Evolutionary conservation across 169 alveolate species (phyloP).

Genomic region (Plasmodium billcollinsi): DNA sequence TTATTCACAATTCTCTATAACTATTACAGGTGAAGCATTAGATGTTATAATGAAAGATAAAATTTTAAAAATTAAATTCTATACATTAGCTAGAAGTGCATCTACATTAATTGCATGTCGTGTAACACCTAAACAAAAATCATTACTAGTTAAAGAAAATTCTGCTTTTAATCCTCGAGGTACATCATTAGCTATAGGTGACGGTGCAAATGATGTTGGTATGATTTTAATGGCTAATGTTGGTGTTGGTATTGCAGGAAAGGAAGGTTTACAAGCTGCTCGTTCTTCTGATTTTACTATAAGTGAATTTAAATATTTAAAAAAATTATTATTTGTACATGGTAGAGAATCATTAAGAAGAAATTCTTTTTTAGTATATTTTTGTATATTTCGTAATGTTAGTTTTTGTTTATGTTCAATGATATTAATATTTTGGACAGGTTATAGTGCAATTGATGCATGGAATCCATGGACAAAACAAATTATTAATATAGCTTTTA

Average conservation of each 20-base stretch:
- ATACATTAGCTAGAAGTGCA: constrained; percentile 84
- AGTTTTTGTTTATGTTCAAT: constrained; percentile 81
- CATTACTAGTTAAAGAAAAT: constrained; percentile 94
- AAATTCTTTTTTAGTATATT: constrained; percentile 87
- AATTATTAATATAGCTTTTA: constrained; percentile 84
- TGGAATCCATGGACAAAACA: constrained; percentile 88
- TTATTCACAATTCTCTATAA: constrained; percentile 80
- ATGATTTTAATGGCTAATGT: constrained; percentile 99
- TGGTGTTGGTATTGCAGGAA: constrained; percentile 98
- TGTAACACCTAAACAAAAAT: constrained; percentile 98
- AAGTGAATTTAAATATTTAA: constrained; percentile 90
- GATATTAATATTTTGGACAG: constrained; percentile 79
- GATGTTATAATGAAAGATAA: constrained; percentile 79
- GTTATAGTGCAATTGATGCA: constrained; percentile 85
- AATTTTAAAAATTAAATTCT: constrained; percentile 79
- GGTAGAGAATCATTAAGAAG: constrained; percentile 90
- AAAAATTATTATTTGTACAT: constrained; percentile 90
- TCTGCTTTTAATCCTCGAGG: constrained; percentile 88
- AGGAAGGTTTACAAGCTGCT: constrained; percentile 97
- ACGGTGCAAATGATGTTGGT: constrained; percentile 99
- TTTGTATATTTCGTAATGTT: constrained; percentile 84
- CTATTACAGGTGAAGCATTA: constrained; percentile 88
- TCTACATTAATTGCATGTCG: constrained; percentile 96
- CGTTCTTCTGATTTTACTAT: constrained; percentile 93
- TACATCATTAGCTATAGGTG: constrained; percentile 95